Percentiles rank a stretch among this genome's conserved stretches.
phyloP scores from a whole-genome alignment of 2,329 filamentous ascomycete genomes.

The Tolypocladium ophioglossoides region DNA sequence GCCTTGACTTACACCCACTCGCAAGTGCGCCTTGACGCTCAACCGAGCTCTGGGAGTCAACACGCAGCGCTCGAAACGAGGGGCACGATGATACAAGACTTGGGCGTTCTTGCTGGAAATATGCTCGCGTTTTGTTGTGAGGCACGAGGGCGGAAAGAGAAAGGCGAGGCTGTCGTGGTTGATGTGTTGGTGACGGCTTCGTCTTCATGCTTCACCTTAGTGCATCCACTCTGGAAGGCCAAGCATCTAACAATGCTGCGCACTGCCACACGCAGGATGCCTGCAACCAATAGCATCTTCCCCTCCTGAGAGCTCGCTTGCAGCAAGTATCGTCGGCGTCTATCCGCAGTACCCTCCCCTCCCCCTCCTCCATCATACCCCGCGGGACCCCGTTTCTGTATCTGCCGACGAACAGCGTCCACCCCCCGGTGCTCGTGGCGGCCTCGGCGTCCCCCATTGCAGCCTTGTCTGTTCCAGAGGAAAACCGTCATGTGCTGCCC shows the following conservation, averaged over 20 bases:
- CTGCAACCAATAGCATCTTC: neutral
- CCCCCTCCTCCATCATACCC: neutral
- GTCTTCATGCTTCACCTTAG: neutral
- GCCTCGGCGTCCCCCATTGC: conserved; percentile 13
- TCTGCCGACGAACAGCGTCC: conserved; percentile 18
- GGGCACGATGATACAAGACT: neutral
- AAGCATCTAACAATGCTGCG: too few species aligned
- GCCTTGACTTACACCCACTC: neutral
- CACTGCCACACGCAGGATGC: too few species aligned
- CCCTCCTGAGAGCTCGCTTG: neutral
- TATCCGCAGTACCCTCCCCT: neutral
- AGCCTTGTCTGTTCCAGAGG: conserved; percentile 6
- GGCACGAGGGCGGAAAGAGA: neutral
- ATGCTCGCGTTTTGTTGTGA: neutral
- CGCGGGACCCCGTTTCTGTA: conserved; percentile 3
- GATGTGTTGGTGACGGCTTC: neutral
- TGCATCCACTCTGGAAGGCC: too few species aligned
- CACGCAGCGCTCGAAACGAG: neutral
- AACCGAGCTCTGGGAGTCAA: neutral
- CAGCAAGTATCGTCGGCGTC: neutral
- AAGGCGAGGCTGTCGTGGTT: neutral
- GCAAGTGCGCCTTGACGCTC: neutral
- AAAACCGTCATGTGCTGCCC: conserved; percentile 8
- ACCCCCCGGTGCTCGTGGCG: conserved; percentile 19
- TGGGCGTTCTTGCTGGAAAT: neutral